Base-by-base conservation (phyloP, 1,139 yeast genomes). In the Yamadazyma diospyri region DNA sequence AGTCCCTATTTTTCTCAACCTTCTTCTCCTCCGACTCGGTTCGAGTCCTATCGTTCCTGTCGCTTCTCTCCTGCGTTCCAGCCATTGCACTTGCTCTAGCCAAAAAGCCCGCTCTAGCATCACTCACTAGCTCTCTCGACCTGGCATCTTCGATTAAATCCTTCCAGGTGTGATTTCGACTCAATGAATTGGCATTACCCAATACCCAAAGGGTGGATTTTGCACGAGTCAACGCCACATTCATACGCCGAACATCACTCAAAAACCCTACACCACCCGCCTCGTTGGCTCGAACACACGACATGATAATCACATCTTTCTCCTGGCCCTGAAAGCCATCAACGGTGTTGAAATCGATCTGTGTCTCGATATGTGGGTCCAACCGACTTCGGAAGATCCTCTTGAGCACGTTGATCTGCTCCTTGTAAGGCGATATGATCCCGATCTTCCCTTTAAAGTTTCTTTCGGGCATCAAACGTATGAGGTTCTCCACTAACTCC, bases 301-400 rank as follows among this genome's bases (percentile, higher is more conserved):
- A 88, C 69, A 92, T 80, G 29, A 92, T 77, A 42, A 92, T 86
- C 34, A 94, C 79, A 45, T 92, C 97, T 55, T 89, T 92, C 53
- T 92, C 98, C 57, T 92, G 97, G 46, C 98, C 98, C 64, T 92
- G 98, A 54, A 88, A 92, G 1, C 98, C 98, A 67, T 92, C 98
- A 37, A 92, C 92, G 0, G 99, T 88, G 50, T 89, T 88, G 61
- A 94, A 88, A 52, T 86, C 95, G 33, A 94, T 77, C 39, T 76
- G 81, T 21, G 74, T 69, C 16, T 74, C 58, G 27, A 89, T 82
- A 2, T 64, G 50, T 3, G 63, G 64, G 8, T 97, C 97, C 49
- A 74, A 83, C 38, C 64, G 64, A 15, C 64, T 61, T 8, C 64
- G 54, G 47, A 92, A 92, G 1, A 69, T 60, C 17, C 69, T 66